A percentile compares a stretch with the other conserved stretches of the same genome.
These are phyloP conservation scores for Amaranthus palmeri DNA, from an alignment of 148 eudicot genomes.

Conservation along the genomic window DNA sequence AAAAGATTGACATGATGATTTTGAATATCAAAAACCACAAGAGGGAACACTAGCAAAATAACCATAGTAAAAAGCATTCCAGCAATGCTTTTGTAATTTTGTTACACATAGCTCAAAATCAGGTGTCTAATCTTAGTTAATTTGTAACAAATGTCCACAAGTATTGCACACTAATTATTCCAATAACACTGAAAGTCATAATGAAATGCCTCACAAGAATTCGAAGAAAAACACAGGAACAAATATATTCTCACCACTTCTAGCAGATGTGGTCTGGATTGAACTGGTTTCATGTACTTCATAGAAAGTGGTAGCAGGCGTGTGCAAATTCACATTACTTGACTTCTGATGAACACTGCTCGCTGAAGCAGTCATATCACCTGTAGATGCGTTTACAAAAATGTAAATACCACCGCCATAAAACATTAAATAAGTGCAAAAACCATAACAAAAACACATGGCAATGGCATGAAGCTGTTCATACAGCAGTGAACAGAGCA, in stretches of 20 bases:
- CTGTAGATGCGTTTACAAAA: slow-evolving; percentile 25
- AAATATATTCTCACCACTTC: slow-evolving; percentile 31
- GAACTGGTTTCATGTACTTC: slow-evolving; percentile 44
- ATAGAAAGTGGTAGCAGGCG: slow-evolving; percentile 78
- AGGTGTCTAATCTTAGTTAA: not conserved
- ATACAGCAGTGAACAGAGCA: not conserved
- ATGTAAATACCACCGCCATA: not conserved
- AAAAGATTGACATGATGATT: not conserved
- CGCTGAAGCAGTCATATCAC: slow-evolving; percentile 30
- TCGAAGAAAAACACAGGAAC: not conserved
- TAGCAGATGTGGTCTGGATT: slow-evolving; percentile 36
- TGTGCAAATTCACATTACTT: slow-evolving; percentile 56
- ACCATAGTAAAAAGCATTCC: not conserved
- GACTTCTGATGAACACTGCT: slow-evolving; percentile 37
- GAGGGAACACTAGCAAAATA: not conserved
- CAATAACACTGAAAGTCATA: not conserved
- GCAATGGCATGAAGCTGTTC: not conserved
- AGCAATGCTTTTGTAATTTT: not conserved
- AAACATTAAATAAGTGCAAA: not conserved
- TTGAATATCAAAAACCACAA: not conserved
- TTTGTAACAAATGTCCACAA: not conserved
- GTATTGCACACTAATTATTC: not conserved
- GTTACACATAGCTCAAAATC: not conserved
- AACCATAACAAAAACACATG: not conserved
- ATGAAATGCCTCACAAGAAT: not conserved